A percentile compares a stretch with the other conserved stretches of the same genome.
Conservation (phyloP, 140 eudicot species). For the Senecio squalidus region DNA sequence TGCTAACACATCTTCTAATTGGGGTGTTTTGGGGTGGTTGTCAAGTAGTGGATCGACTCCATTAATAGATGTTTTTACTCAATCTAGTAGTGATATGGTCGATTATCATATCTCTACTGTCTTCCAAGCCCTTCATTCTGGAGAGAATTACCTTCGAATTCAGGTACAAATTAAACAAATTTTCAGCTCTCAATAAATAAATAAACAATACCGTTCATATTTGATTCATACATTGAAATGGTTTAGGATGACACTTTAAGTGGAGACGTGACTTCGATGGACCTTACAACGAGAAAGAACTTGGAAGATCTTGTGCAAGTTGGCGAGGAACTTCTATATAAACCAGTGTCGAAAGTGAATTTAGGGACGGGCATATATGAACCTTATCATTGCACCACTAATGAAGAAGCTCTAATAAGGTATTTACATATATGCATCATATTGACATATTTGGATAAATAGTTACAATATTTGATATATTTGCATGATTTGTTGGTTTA, state of each 20-base stretch:
- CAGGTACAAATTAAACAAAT: conserved; percentile 37
- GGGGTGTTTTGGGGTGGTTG: conserved; percentile 51
- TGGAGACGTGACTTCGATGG: conserved; percentile 29
- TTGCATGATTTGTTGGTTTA: neutral
- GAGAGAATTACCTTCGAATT: conserved; percentile 40
- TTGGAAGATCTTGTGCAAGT: conserved; percentile 34
- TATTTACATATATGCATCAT: neutral
- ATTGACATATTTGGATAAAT: neutral
- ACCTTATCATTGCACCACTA: conserved; percentile 24
- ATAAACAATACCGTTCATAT: neutral
- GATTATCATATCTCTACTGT: conserved; percentile 32
- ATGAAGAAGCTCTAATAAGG: conserved; percentile 35
- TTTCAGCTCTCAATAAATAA: neutral
- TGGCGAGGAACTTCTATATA: conserved; percentile 29
- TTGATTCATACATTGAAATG: conserved; percentile 2
- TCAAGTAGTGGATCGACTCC: conserved; percentile 37
- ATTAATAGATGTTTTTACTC: conserved; percentile 33
- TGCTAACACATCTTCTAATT: conserved; percentile 29
- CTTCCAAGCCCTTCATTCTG: conserved; percentile 41
- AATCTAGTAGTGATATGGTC: conserved; percentile 49
- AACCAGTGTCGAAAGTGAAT: conserved; percentile 36
- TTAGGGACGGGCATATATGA: conserved; percentile 28
- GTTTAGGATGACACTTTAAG: conserved; percentile 31
- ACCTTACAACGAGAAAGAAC: conserved; percentile 36
- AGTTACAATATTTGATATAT: neutral